A percentile compares a stretch with the other conserved stretches of the same genome.
phyloP scores from a whole-genome alignment of 257 asterid genomes.

The Primulina huaijiensis region DNA sequence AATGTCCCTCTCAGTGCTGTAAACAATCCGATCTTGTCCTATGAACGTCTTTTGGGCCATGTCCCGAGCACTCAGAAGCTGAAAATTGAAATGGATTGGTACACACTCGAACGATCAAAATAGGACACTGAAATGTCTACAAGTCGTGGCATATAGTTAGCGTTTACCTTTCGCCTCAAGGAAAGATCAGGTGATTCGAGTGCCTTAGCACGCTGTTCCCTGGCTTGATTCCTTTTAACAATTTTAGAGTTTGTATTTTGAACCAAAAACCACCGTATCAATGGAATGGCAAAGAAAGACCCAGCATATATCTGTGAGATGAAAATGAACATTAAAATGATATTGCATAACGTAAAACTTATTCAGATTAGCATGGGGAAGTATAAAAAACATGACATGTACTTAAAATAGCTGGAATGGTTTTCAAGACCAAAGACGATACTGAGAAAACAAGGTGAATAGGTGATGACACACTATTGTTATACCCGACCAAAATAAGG shows the following conservation, averaged over 20 bases:
- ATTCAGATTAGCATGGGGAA: slow-evolving; percentile 1
- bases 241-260: slow-evolving; percentile 63
- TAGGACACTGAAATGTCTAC: neutral
- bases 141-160: neutral
- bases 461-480: neutral
- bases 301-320: slow-evolving; percentile 85
- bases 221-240: slow-evolving; percentile 59
- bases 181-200: slow-evolving; percentile 79
- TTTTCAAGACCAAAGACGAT: neutral
- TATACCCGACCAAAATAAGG: neutral
- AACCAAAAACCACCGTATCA: slow-evolving; percentile 70
- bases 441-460: neutral
- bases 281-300: slow-evolving; percentile 90
- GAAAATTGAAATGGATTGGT: slow-evolving; percentile 17
- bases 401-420: slow-evolving; percentile 1
- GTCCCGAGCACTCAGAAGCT: slow-evolving; percentile 92
- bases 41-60: slow-evolving; percentile 88
- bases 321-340: slow-evolving; percentile 18
- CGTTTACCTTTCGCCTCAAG: slow-evolving; percentile 74
- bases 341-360: slow-evolving; percentile 2
- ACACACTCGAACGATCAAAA: neutral
- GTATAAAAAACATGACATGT: neutral
- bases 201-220: slow-evolving; percentile 59
- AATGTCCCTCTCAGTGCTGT: slow-evolving; percentile 78
- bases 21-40: slow-evolving; percentile 77